Evolutionary conservation across 179 eudicot species (phyloP), one percentile per base, ranked within the genome.

Genomic region (Vitellaria paradoxa): DNA sequence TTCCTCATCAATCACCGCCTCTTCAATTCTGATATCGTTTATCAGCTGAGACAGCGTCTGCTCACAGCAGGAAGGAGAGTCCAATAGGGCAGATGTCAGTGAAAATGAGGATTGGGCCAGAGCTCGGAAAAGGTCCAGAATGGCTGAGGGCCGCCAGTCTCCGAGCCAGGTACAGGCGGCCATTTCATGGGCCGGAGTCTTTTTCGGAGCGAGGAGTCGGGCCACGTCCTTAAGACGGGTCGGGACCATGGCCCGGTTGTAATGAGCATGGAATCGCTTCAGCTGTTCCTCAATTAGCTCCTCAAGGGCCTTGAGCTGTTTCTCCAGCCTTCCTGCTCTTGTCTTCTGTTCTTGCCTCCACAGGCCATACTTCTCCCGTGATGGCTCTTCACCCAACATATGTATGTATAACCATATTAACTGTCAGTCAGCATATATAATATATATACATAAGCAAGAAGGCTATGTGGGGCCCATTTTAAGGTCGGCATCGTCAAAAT

Each of bases 91-190:
- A 3, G 83, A 74, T 6, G 90, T 82, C 47, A 84, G 78, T 42
- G 70, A 68, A 57, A 78, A 59, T 17, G 87, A 86, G 59, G 90
- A 85, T 50, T 72, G 87, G 65, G 79, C 65, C 49, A 91, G 78
- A 12, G 92, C 84, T n/a, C 78, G 80, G 37, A 91, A 89, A 42
- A 96, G 89, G 81, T 88, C 93, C 70, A 96, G 87, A 72, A 93
- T 86, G 76, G 92, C 77, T 52, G 98, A 85, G 10, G 99, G 99
- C 68, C 99, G 81, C 98, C 98, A 96, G 75, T 96, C 99, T 23
- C 99, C 99, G 6, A 93, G 78, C 99, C 99, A 96, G 12, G 90
- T 82, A 45, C 89, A 49, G 47, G 92, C 81, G 1, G 90, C 88
- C 77, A 90, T 81, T 75, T 96, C 99, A 0, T 84, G 91, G 46